Evolutionary conservation across 108 stramenopile species (phyloP).

Genomic region (Nitzschia sp.): DNA sequence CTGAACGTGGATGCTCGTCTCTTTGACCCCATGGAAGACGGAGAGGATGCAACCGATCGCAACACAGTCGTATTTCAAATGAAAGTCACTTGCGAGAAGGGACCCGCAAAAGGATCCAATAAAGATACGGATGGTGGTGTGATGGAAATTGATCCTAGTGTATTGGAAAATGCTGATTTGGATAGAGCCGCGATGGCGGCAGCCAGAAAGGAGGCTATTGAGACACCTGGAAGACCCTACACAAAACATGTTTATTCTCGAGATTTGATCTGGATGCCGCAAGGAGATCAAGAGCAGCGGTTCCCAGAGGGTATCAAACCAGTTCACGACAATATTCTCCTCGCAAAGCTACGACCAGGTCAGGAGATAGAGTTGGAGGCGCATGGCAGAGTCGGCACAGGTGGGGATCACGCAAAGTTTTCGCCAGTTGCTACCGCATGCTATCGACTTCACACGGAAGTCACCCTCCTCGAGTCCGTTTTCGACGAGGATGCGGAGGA

Average conservation of each 20-base stretch:
- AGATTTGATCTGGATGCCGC: slow-evolving; percentile 88
- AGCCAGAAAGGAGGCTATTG: slow-evolving; percentile 48
- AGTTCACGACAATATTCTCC: slow-evolving; percentile 90
- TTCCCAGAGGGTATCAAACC: slow-evolving; percentile 66
- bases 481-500: slow-evolving; percentile 86
- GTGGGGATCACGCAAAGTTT: slow-evolving; percentile 97
- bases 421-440: slow-evolving; percentile 96
- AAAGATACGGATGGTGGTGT: slow-evolving; percentile 21
- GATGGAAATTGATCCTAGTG: slow-evolving; percentile 26
- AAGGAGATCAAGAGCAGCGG: slow-evolving; percentile 86
- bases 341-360: slow-evolving; percentile 95
- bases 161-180: slow-evolving; percentile 48
- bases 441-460: slow-evolving; percentile 86
- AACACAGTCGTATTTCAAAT: slow-evolving; percentile 92
- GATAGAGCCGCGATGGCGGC: slow-evolving; percentile 36
- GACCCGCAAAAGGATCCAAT: slow-evolving; percentile 25
- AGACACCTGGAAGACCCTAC: slow-evolving; percentile 74
- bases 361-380: slow-evolving; percentile 92
- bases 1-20: slow-evolving; percentile 76
- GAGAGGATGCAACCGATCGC: slow-evolving; percentile 77
- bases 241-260: slow-evolving; percentile 84
- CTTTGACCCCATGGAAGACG: slow-evolving; percentile 65
- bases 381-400: slow-evolving; percentile 87
- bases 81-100: slow-evolving; percentile 63
- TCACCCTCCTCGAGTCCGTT: slow-evolving; percentile 65